Evolutionary conservation across 2,329 filamentous ascomycete genomes (phyloP).

Genomic region (Cordyceps cicadae): DNA sequence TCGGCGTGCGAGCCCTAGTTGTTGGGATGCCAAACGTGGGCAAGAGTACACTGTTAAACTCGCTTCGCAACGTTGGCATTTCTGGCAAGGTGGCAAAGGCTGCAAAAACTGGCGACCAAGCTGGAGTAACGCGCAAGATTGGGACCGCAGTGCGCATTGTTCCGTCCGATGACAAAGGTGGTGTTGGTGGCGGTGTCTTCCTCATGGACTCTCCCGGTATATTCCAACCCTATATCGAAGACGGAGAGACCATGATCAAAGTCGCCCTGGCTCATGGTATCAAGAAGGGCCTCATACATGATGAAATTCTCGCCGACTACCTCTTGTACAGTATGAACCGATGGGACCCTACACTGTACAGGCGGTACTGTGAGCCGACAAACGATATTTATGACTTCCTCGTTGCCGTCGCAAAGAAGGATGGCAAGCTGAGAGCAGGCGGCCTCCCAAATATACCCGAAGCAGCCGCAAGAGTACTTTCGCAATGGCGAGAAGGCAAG

Average conservation of each 20-base stretch:
- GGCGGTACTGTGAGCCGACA: slow-evolving; percentile 58
- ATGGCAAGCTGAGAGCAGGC: slow-evolving; percentile 67
- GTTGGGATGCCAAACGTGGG: slow-evolving; percentile 98
- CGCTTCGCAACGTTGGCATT: slow-evolving; percentile 60
- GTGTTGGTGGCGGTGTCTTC: slow-evolving; percentile 58
- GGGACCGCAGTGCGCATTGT: slow-evolving; percentile 73
- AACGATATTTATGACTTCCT: slow-evolving; percentile 76
- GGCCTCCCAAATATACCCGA: slow-evolving; percentile 62
- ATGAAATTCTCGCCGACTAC: slow-evolving; percentile 78
- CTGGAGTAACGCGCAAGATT: slow-evolving; percentile 83
- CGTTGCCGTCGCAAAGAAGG: slow-evolving; percentile 59
- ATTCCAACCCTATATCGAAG: slow-evolving; percentile 83
- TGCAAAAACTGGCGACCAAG: slow-evolving; percentile 74
- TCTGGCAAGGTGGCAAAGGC: slow-evolving; percentile 50
- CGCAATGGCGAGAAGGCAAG: slow-evolving; percentile 70
- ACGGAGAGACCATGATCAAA: slow-evolving; percentile 86
- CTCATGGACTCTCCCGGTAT: slow-evolving; percentile 90
- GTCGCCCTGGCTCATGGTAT: slow-evolving; percentile 86
- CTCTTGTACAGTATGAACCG: slow-evolving; percentile 77
- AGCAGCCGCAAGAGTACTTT: slow-evolving; percentile 71
- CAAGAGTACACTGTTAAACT: slow-evolving; percentile 90
- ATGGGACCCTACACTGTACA: slow-evolving; percentile 53
- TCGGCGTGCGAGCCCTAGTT: slow-evolving; percentile 75
- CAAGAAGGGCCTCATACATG: slow-evolving; percentile 75
- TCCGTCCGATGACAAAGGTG: slow-evolving; percentile 31